Evolutionary conservation across 1,284 basidiomycete species (phyloP).

Genomic region (Tilletia walkeri): DNA sequence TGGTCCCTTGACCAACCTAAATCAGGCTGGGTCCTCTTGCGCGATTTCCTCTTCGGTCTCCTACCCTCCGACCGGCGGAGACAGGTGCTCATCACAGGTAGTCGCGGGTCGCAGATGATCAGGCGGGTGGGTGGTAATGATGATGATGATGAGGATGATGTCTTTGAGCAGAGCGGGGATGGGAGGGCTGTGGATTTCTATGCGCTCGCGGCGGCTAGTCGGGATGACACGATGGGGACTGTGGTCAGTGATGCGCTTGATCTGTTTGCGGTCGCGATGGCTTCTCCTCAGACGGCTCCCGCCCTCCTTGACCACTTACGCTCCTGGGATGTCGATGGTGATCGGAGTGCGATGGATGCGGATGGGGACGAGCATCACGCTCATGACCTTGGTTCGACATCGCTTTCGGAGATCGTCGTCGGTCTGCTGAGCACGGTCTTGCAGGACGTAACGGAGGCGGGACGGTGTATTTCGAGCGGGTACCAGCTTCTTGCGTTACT

Average conservation of each 20-base stretch:
- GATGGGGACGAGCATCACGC: too few relatives aligned
- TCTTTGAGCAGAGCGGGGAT: neutral
- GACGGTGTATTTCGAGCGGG: neutral
- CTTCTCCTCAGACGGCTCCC: neutral
- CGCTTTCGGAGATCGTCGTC: neutral
- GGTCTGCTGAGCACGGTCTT: neutral
- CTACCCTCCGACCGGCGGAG: neutral
- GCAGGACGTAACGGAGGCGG: too few relatives aligned
- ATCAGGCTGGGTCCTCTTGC: constrained; percentile 72
- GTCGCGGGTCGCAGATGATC: neutral
- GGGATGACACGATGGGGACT: neutral
- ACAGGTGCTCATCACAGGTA: neutral
- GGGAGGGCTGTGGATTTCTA: neutral
- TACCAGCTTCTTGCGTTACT: constrained; percentile 6
- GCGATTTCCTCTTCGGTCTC: constrained; percentile 65
- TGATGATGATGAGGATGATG: neutral
- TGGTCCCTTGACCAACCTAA: constrained; percentile 74
- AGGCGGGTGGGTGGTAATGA: neutral
- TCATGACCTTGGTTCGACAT: too few relatives aligned
- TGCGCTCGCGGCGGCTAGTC: neutral
- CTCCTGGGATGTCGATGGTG: too few relatives aligned
- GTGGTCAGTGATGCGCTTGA: constrained; percentile 1
- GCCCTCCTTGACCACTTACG: neutral
- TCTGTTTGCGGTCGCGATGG: neutral
- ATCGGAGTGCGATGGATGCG: too few relatives aligned